phyloP scores from a whole-genome alignment of 352 stramenopile genomes.

The Pythium phragmitis region DNA sequence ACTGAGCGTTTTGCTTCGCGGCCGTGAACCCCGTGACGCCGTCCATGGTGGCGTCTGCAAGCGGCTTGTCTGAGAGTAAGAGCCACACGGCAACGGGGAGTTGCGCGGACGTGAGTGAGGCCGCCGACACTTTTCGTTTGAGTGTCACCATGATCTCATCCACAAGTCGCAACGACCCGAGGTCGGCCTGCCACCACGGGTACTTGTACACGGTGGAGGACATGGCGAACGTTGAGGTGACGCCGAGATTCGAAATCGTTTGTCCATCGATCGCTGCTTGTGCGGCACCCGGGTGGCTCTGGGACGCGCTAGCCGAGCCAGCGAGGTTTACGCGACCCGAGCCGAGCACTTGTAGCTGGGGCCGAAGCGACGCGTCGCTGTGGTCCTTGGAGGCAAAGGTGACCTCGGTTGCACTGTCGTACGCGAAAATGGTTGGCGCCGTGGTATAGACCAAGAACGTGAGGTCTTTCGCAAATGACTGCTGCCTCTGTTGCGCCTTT shows the following conservation, averaged over 20 bases:
- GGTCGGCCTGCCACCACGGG: constrained; percentile 65
- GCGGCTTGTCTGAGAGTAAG: constrained; percentile 40
- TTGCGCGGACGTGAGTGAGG: constrained; percentile 32
- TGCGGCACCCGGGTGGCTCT: constrained; percentile 51
- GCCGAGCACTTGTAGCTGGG: constrained; percentile 42
- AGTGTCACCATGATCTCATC: constrained; percentile 55
- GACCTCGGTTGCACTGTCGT: constrained; percentile 53
- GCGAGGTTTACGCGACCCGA: constrained; percentile 61
- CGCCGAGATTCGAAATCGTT: constrained; percentile 33
- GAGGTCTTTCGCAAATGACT: constrained; percentile 22
- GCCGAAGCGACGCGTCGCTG: constrained; percentile 28
- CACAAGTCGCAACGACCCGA: constrained; percentile 32
- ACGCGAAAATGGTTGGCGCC: constrained; percentile 41
- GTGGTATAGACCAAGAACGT: constrained; percentile 58
- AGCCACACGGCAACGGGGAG: constrained; percentile 44
- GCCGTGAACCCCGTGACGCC: constrained; percentile 33
- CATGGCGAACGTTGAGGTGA: constrained; percentile 54
- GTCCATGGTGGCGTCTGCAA: constrained; percentile 34
- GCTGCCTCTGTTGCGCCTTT: not conserved
- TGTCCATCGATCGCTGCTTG: constrained; percentile 50
- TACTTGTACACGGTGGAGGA: constrained; percentile 41
- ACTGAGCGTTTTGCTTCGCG: constrained; percentile 29
- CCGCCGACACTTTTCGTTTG: constrained; percentile 39
- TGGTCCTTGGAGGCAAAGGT: constrained; percentile 62
- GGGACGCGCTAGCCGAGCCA: constrained; percentile 27